A percentile compares a stretch with the other conserved stretches of the same genome.
Conservation (phyloP, 2,329 filamentous ascomycete genomes). For the Ceratocystis ficicola region DNA sequence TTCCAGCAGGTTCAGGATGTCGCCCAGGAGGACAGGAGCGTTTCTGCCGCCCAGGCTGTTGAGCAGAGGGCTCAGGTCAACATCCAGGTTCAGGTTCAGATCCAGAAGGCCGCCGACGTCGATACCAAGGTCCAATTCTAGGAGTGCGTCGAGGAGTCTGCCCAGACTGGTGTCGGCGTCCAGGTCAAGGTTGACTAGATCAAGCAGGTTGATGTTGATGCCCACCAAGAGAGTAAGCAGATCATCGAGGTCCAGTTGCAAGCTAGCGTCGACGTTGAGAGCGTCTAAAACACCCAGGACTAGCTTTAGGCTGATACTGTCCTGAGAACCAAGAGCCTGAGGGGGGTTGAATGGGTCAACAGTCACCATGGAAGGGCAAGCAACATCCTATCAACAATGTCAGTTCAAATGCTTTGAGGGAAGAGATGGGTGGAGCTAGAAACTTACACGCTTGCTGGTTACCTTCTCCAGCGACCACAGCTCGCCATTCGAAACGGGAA, state of each 20-base stretch:
- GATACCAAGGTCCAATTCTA: slow-evolving; percentile 17
- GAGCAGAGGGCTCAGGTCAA: slow-evolving; percentile 11
- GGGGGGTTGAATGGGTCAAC: slow-evolving; percentile 18
- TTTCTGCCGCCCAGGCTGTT: neutral
- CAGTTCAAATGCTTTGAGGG: no score
- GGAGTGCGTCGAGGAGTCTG: slow-evolving; percentile 13
- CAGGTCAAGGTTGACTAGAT: slow-evolving; percentile 20
- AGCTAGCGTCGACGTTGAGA: slow-evolving; percentile 5
- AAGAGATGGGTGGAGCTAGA: neutral
- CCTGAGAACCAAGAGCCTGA: slow-evolving; percentile 9
- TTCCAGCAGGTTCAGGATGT: slow-evolving; percentile 14
- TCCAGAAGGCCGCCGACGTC: slow-evolving; percentile 13
- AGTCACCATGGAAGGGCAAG: slow-evolving; percentile 17
- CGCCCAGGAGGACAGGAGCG: slow-evolving; percentile 14
- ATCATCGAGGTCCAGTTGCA: slow-evolving; percentile 17
- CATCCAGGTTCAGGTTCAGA: slow-evolving; percentile 15
- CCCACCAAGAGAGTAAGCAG: slow-evolving; percentile 17
- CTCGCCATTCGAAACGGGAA: neutral
- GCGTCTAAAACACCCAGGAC: slow-evolving; percentile 18
- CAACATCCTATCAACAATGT: neutral
- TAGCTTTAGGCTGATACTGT: slow-evolving; percentile 15
- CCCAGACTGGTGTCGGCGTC: slow-evolving; percentile 12
- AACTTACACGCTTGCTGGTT: slow-evolving; percentile 16
- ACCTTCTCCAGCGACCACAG: slow-evolving; percentile 3
- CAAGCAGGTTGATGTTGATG: slow-evolving; percentile 19